Evolutionary conservation across 176 grass and related monocot genomes (phyloP), one percentile per base, ranked within the genome.

Genomic region (Cenchrus americanus): DNA sequence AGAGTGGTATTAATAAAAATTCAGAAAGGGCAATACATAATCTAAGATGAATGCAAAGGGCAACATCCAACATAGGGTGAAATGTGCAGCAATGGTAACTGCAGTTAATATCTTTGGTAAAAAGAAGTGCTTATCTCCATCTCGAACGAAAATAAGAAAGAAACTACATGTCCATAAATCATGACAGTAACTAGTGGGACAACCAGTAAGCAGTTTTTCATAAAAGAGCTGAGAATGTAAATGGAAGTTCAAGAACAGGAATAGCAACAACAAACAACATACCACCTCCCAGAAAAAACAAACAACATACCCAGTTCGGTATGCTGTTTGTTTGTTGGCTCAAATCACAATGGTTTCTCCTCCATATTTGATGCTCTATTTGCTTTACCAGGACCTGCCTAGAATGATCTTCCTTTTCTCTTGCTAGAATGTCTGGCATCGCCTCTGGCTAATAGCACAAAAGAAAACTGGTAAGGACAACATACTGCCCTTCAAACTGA

Each of bases 91-190:
- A 34, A 65, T 10, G 40, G 46, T 22, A 73, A 50, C 0, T 27
- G 22, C 5, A 30, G 59, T 62, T 77, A 61, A 77, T 27, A 48
- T 63, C 14, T 23, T 15, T 18, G 19, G n/a, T 78, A 62, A 24
- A 61, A 77, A 57, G 11, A 41, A 76, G 19, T 22, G 5, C 3
- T 8, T 58, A 43, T 62, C 43, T 27, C 12, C 22, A 50, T 72
- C 69, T 72, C 69, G 50, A 72, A 72, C 50, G 65, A 67, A 67
- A 42, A 67, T 21, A 27, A 50, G 50, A 50, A 78, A 58, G 34
- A 37, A n/a, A 57, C 17, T 41, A 42, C 53, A 41, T 22, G 23
- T 6, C 19, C 48, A 24, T 51, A 54, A 68, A 53, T 53, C 21
- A 19, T 22, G 37, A 5, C 21, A 76, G 37, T 60, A 60, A 22